Evolutionary conservation across 345 rosid species (phyloP), one percentile per base, ranked within the genome.

Genomic region (Orychophragmus violaceus): DNA sequence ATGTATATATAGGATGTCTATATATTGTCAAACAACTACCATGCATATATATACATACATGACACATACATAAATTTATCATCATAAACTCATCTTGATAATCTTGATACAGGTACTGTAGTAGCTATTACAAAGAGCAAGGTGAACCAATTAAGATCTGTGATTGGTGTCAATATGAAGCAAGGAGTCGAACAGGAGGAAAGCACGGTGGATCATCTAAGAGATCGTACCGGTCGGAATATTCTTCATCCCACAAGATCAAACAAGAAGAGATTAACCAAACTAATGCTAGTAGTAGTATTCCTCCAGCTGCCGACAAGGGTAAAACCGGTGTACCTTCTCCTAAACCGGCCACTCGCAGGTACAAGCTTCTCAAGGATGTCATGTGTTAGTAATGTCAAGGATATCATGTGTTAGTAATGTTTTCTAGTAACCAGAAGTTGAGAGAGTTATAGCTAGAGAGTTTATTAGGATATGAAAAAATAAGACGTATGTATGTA

Each of bases 361-460:
- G 97, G 95, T 94, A 94, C 86, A 94, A 94, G 96, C 97, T 94
- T 66, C 99, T 94, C 77, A 94, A 94, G 85, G 99, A 94, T 74
- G 99, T 94, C 56, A 88, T 94, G 97, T 90, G 96, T 72, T 93
- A 78, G 45, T 37, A 30, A 24, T 45, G 59, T 19, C n/a, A n/a
- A n/a, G n/a, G n/a, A n/a, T n/a, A n/a, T n/a, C n/a, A n/a, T n/a
- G n/a, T n/a, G n/a, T n/a, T n/a, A n/a, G n/a, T n/a, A n/a, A n/a
- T n/a, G n/a, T 55, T 19, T 35, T 23, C 17, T 30, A n/a, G n/a
- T n/a, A n/a, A n/a, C n/a, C n/a, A n/a, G n/a, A n/a, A 28, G 19
- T 21, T 42, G 14, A 30, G 57, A 18, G 50, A 23, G 50, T 23
- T 35, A 52, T 54, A 24, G n/a, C n/a, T n/a, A n/a, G n/a, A n/a